Percentiles rank a stretch among this genome's conserved stretches.
These are phyloP conservation scores for Cyathus striatus DNA, from an alignment of 768 basidiomycete species.

Conservation along the genomic window DNA sequence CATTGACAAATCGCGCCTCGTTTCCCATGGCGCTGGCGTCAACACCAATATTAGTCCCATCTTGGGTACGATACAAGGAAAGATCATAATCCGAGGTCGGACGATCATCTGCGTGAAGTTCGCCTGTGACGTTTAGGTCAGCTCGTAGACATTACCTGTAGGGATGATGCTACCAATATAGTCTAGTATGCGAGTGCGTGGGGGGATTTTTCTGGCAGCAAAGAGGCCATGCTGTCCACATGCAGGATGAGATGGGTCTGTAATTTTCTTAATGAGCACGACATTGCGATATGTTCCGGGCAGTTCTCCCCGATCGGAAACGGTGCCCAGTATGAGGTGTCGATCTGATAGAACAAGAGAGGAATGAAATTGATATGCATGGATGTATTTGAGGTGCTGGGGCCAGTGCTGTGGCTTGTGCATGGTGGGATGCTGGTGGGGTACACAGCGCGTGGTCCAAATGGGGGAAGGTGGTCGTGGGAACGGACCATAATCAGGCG, in stretches of 20 bases:
- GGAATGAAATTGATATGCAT: conserved; percentile 45
- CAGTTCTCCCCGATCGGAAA: conserved; percentile 5
- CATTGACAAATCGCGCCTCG: conserved; percentile 86
- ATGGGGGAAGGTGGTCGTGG: conserved; percentile 15
- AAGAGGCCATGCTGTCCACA: conserved; percentile 78
- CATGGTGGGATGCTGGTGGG: background rate
- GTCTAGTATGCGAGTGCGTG: conserved; percentile 65
- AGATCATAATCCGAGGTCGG: conserved; percentile 83
- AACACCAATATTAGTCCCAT: conserved; percentile 63
- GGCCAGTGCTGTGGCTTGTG: conserved; percentile 17
- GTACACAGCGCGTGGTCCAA: background rate
- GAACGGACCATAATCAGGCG: conserved; percentile 17
- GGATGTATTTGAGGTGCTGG: conserved; percentile 46
- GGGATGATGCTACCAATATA: conserved; percentile 45
- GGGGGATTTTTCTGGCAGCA: conserved; percentile 64
- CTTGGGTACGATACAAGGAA: conserved; percentile 59
- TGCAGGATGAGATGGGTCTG: conserved; percentile 63
- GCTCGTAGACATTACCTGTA: background rate
- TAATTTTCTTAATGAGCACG: conserved; percentile 56
- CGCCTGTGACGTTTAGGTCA: conserved; percentile 36
- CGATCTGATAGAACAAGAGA: conserved; percentile 45
- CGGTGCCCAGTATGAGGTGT: conserved; percentile 27
- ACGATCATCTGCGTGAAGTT: conserved; percentile 77
- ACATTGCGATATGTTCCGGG: conserved; percentile 15
- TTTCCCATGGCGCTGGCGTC: conserved; percentile 79